Conservation (phyloP, 495 filamentous ascomycete species). For the Parathielavia hyrcaniae region DNA sequence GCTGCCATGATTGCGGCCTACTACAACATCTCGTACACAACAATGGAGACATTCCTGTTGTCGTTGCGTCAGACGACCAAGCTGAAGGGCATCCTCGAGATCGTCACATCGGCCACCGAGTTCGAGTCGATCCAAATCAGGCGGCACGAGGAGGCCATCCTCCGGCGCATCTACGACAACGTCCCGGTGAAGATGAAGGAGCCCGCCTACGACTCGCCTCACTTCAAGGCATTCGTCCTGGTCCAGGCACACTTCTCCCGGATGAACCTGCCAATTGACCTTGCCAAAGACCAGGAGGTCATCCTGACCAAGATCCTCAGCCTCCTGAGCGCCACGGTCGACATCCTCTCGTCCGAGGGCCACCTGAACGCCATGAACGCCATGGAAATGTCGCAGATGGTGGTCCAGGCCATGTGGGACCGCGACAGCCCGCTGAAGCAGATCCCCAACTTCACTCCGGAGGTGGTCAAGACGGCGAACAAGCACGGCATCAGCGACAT, state of each 20-base stretch:
- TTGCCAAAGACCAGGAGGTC: constrained; percentile 93
- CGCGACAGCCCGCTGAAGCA: constrained; percentile 94
- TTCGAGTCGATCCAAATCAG: constrained; percentile 94
- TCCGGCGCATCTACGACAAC: constrained; percentile 89
- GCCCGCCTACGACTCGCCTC: constrained; percentile 80
- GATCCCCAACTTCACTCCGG: constrained; percentile 86
- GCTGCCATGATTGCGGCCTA: constrained; percentile 97
- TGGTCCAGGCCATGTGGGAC: constrained; percentile 98
- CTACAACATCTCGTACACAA: constrained; percentile 99
- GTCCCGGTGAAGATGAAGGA: constrained; percentile 91
- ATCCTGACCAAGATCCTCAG: constrained; percentile 81
- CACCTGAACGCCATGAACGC: constrained; percentile 95
- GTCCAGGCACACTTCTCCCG: constrained; percentile 96
- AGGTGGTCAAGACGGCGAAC: constrained; percentile 76
- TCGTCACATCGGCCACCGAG: constrained; percentile 93
- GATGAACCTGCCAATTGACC: constrained; percentile 90
- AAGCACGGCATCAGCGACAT: constrained; percentile 80
- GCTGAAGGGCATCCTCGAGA: constrained; percentile 92
- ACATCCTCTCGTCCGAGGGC: constrained; percentile 92
- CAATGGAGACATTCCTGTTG: constrained; percentile 99
- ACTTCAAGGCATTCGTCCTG: constrained; percentile 96
- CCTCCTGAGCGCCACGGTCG: constrained; percentile 84
- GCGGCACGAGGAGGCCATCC: constrained; percentile 81
- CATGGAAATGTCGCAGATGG: constrained; percentile 99
- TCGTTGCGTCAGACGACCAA: constrained; percentile 83